Percentiles rank a stretch among this genome's conserved stretches.
Evolutionary conservation across 352 stramenopile genomes (phyloP).

Genomic region (Phytophthora fragariae): DNA sequence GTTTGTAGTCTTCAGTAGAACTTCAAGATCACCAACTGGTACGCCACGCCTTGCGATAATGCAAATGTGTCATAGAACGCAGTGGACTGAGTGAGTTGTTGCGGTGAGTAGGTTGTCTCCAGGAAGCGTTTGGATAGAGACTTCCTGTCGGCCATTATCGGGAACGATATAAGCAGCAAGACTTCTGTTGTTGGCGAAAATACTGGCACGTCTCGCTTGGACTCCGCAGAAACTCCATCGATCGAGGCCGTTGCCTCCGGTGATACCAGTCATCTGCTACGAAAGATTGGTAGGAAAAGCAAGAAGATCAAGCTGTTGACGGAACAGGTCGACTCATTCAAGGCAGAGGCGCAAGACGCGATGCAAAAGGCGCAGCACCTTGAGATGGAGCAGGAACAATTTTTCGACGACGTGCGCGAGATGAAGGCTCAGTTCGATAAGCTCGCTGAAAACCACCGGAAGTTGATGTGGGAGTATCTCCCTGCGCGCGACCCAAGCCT

Average conservation of each 20-base stretch:
- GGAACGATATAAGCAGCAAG: background rate
- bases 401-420: slow-evolving; percentile 77
- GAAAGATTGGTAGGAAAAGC: slow-evolving; percentile 48
- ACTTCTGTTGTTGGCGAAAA: background rate
- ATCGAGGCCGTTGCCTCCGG: background rate
- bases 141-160: slow-evolving; percentile 14
- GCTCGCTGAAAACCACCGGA: slow-evolving; percentile 62
- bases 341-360: slow-evolving; percentile 50
- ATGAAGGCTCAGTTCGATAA: slow-evolving; percentile 82
- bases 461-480: slow-evolving; percentile 84
- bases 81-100: background rate
- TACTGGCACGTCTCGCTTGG: background rate
- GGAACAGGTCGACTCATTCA: slow-evolving; percentile 49
- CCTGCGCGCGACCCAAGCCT: slow-evolving; percentile 61
- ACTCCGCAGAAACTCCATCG: background rate
- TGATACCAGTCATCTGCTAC: slow-evolving; percentile 23
- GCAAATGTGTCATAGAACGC: background rate
- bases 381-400: slow-evolving; percentile 88
- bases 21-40: slow-evolving; percentile 43
- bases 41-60: background rate
- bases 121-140: slow-evolving; percentile 26
- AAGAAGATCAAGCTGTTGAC: slow-evolving; percentile 63
- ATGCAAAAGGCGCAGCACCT: slow-evolving; percentile 75
- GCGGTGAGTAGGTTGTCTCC: slow-evolving; percentile 21
- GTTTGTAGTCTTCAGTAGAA: slow-evolving; percentile 11